Evolutionary conservation across 2,329 filamentous ascomycete genomes (phyloP).

Genomic region (Epichloe sylvatica): DNA sequence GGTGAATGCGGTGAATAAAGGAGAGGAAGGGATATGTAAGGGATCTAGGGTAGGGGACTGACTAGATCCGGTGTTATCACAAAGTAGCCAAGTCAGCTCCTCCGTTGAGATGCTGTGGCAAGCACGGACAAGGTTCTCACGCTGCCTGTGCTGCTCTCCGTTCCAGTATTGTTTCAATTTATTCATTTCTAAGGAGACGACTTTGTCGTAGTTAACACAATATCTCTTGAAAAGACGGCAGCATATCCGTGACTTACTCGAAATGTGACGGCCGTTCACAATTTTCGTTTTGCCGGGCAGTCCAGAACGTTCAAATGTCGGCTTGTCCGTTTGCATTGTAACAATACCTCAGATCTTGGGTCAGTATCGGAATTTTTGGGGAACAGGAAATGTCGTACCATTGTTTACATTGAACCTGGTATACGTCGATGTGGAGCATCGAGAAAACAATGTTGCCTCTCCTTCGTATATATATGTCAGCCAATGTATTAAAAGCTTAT

Average conservation of each 20-base stretch:
- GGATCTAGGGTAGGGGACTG: slow-evolving; percentile 1
- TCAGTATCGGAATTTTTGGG: neutral
- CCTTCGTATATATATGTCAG: slow-evolving; percentile 30
- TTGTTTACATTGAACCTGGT: slow-evolving; percentile 58
- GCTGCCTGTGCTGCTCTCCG: neutral
- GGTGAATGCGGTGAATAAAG: neutral
- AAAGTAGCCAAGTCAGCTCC: slow-evolving; percentile 65
- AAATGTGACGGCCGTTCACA: slow-evolving; percentile 9
- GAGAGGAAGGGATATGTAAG: neutral
- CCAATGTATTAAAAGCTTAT: neutral
- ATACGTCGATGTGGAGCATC: slow-evolving; percentile 56
- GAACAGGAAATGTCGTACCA: slow-evolving; percentile 30
- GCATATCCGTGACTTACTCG: neutral
- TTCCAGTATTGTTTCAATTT: slow-evolving; percentile 50
- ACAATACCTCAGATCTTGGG: slow-evolving; percentile 42
- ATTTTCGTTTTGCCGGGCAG: slow-evolving; percentile 57
- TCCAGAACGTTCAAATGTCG: slow-evolving; percentile 71
- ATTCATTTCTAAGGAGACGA: slow-evolving; percentile 63
- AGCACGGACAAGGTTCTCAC: slow-evolving; percentile 46
- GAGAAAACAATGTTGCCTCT: slow-evolving; percentile 69
- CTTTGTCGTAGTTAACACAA: slow-evolving; percentile 26
- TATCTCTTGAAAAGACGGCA: neutral
- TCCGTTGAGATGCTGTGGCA: slow-evolving; percentile 61
- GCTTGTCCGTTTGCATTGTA: slow-evolving; percentile 63
- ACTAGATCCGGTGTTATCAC: slow-evolving; percentile 35